Base-by-base conservation (phyloP, 306 rosid genomes). In the Lathyrus oleraceus region DNA sequence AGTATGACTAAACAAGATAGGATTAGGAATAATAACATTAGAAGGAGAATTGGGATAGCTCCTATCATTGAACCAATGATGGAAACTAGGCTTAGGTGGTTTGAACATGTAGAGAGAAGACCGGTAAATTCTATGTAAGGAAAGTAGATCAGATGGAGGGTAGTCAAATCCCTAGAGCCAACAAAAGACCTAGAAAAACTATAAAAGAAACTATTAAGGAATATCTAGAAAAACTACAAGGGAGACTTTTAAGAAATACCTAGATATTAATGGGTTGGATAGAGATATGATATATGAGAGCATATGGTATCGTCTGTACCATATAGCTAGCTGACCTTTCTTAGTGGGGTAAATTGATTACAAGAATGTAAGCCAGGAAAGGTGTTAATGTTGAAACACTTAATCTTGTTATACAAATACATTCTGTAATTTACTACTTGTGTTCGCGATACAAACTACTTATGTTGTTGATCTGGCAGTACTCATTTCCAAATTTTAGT, bases 311-410 rank as follows among this genome's bases (percentile, higher is more conserved):
- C 2, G 4, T 53, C 4, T 53, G 30, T 20, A 20, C 30, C 14
- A 53, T 21, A 7, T 53, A 53, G n/a, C n/a, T 53, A 13, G 23
- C 15, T 1, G 59, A 16, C 54, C 23, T 4, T 53, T 10, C 58
- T 20, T 52, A 53, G 15, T 21, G n/a, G 32, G n/a, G 21, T 53
- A 53, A 52, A 28, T 53, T 53, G 59, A 53, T 53, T 53, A 53
- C 59, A 20, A 53, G 66, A 64, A 40, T 48, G 60, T 49, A 30
- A 17, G 62, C 19, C 16, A 64, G 77, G 54, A 75, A 14, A 75
- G 70, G 10, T 63, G 65, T 30, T 59, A 56, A 61, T 20, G 45
- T 17, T 56, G 73, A 69, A 74, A 45, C 44, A 19, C 36, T 63
- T 73, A 43, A 56, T 70, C 51, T 69, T 64, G 61, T 53, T n/a